Percentiles rank a stretch among this genome's conserved stretches.
Conservation (phyloP, 345 rosid species). For the Bretschneidera sinensis region DNA sequence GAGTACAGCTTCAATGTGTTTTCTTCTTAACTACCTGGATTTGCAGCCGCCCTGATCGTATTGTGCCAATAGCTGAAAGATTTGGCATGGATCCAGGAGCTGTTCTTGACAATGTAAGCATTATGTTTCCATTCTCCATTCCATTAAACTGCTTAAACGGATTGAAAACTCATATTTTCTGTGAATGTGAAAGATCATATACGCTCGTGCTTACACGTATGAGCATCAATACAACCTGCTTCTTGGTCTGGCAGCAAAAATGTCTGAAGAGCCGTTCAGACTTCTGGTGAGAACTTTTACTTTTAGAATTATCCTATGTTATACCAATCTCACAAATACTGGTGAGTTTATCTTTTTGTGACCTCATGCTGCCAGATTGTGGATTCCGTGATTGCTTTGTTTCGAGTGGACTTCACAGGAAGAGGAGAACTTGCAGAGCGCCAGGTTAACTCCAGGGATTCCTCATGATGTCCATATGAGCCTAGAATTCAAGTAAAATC, state of each 20-base stretch:
- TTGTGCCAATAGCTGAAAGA: slow-evolving; percentile 91
- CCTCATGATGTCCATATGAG: slow-evolving; percentile 4
- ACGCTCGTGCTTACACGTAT: slow-evolving; percentile 85
- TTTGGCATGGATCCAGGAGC: slow-evolving; percentile 98
- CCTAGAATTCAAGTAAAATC: neutral
- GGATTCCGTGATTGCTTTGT: slow-evolving; percentile 80
- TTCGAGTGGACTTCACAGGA: slow-evolving; percentile 82
- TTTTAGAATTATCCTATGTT: neutral
- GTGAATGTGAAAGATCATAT: slow-evolving; percentile 60
- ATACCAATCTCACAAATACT: neutral
- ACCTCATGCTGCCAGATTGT: slow-evolving; percentile 47
- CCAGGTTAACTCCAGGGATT: slow-evolving; percentile 39
- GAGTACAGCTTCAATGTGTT: slow-evolving; percentile 8
- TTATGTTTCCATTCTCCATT: neutral
- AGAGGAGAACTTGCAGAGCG: slow-evolving; percentile 93
- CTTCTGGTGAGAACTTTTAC: slow-evolving; percentile 47
- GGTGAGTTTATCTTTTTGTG: slow-evolving; percentile 13
- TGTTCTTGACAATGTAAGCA: slow-evolving; percentile 82
- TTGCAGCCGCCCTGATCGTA: slow-evolving; percentile 79
- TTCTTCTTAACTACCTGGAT: slow-evolving; percentile 28
- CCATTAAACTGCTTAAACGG: neutral
- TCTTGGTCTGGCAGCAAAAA: slow-evolving; percentile 91
- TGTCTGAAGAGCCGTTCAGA: slow-evolving; percentile 89
- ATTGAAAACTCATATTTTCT: slow-evolving; percentile 17
- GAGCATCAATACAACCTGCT: slow-evolving; percentile 87